A percentile compares a stretch with the other conserved stretches of the same genome.
phyloP scores from a whole-genome alignment of 2,329 filamentous ascomycete species.

The Fusarium begoniae region DNA sequence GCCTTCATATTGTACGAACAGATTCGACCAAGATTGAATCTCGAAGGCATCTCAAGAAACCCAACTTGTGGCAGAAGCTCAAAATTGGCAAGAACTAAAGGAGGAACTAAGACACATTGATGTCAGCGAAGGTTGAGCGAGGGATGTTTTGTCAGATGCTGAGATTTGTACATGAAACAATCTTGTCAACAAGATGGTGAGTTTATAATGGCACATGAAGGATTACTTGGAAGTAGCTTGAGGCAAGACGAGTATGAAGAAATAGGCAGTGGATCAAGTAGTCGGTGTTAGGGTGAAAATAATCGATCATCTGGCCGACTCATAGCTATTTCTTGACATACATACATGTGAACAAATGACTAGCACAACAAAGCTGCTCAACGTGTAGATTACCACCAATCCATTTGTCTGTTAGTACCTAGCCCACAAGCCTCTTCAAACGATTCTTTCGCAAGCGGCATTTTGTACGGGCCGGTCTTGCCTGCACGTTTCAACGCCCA shows the following conservation, averaged over 20 bases:
- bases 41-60: neutral
- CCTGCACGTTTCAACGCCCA: neutral
- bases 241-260: neutral
- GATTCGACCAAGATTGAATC: neutral
- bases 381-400: neutral
- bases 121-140: neutral
- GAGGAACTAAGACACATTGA: neutral
- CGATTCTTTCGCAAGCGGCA: neutral
- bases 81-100: neutral
- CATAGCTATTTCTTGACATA: neutral
- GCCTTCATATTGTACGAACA: neutral
- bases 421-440: neutral
- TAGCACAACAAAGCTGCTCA: neutral
- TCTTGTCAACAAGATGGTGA: neutral
- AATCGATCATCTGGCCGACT: neutral
- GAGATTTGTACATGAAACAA: neutral
- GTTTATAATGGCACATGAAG: neutral
- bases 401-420: neutral
- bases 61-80: neutral
- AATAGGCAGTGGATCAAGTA: neutral
- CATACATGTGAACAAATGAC: neutral
- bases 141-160: neutral
- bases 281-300: neutral
- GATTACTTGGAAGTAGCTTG: neutral
- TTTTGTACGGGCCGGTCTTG: neutral